Evolutionary conservation across 2,329 filamentous ascomycete species (phyloP).

Genomic region (Colletotrichum sp.): DNA sequence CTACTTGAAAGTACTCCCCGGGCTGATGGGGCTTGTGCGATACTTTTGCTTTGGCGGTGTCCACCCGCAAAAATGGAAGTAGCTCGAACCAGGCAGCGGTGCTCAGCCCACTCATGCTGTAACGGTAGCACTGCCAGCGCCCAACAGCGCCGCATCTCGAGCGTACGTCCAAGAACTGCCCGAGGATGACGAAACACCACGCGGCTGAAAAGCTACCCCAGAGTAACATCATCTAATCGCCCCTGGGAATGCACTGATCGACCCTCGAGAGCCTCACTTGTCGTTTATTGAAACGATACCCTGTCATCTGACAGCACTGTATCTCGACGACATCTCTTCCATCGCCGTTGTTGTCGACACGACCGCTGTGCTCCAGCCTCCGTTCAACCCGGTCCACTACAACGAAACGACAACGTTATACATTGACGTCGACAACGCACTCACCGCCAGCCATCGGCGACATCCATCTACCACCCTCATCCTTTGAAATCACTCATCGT

Average conservation of each 20-base stretch:
- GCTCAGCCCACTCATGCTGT: neutral
- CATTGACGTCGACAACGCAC: constrained; percentile 1
- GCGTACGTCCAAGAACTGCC: constrained; percentile 2
- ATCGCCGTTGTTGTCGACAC: neutral
- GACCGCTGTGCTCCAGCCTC: neutral
- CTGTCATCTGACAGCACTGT: neutral
- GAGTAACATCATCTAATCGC: constrained; percentile 10
- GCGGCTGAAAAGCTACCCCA: constrained; percentile 19
- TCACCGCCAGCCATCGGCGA: neutral
- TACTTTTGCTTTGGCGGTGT: neutral
- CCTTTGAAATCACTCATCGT: neutral
- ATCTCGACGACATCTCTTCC: constrained; percentile 7
- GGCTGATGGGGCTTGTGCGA: neutral
- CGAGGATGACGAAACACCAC: constrained; percentile 22
- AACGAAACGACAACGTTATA: constrained; percentile 24
- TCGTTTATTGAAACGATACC: neutral
- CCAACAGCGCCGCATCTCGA: constrained; percentile 10
- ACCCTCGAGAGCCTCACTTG: constrained; percentile 8
- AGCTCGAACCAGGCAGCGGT: neutral
- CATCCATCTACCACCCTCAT: neutral
- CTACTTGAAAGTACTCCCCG: neutral
- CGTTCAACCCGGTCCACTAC: constrained; percentile 3
- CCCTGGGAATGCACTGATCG: constrained; percentile 12
- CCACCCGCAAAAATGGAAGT: neutral
- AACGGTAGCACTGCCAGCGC: constrained; percentile 11